phyloP scores from a whole-genome alignment of 108 stramenopile genomes.

The Cyclostephanos tholiformis region DNA sequence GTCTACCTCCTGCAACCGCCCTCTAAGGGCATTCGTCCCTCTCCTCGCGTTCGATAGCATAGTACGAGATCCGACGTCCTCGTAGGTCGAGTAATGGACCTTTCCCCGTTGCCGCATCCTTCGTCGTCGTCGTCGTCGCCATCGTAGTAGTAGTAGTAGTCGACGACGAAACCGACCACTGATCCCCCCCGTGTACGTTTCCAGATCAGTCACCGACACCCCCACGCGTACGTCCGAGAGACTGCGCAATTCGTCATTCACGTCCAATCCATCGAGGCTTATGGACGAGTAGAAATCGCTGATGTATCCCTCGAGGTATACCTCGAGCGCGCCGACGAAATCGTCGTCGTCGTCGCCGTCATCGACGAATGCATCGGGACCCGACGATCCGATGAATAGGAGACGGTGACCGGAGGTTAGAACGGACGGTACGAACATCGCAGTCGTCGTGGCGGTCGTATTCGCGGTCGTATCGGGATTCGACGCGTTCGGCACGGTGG shows the following conservation, averaged over 20 bases:
- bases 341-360: no score
- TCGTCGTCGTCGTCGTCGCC: neutral
- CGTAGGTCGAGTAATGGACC: neutral
- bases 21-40: neutral
- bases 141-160: no score
- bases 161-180: no score
- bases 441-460: neutral
- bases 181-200: neutral
- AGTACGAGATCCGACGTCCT: neutral
- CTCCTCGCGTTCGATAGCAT: neutral
- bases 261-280: conserved; percentile 3
- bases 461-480: no score
- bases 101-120: neutral
- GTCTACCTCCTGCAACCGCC: conserved; percentile 1
- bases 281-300: conserved; percentile 27
- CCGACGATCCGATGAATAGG: conserved; percentile 20
- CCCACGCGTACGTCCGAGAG: conserved; percentile 27
- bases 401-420: conserved; percentile 30
- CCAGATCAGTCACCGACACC: conserved; percentile 16
- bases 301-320: conserved; percentile 34
- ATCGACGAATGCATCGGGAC: no score
- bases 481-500: no score
- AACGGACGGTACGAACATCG: neutral
- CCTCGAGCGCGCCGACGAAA: conserved; percentile 18
- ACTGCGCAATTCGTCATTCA: conserved; percentile 35